phyloP scores from a whole-genome alignment of 805 yeast genomes.

The Wickerhamomyces bovis region DNA sequence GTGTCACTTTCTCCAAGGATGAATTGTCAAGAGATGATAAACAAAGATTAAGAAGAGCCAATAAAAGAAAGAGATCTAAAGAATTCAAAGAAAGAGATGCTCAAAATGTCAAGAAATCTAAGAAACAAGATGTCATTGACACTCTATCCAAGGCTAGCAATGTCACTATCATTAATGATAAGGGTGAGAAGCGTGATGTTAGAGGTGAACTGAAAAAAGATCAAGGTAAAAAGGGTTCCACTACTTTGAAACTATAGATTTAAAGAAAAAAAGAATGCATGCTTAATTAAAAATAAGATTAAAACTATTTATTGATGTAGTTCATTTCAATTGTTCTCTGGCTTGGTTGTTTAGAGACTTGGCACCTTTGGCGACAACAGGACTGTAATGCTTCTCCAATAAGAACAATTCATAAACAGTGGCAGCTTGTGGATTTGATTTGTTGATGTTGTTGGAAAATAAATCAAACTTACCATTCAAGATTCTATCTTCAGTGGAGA shows the following conservation, averaged over 20 bases:
- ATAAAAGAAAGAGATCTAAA: constrained; percentile 73
- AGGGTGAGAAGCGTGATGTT: constrained; percentile 70
- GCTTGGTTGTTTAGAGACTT: constrained; percentile 28
- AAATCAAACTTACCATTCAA: constrained; percentile 72
- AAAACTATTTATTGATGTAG: background rate
- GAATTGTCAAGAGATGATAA: constrained; percentile 83
- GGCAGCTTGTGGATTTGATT: constrained; percentile 83
- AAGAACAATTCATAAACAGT: constrained; percentile 84
- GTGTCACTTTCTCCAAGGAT: constrained; percentile 72
- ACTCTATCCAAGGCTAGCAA: constrained; percentile 69
- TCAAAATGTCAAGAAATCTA: constrained; percentile 41
- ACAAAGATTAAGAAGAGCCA: constrained; percentile 79
- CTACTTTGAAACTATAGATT: constrained; percentile 16
- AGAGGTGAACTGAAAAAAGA: constrained; percentile 58
- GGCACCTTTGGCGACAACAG: constrained; percentile 67
- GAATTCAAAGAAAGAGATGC: constrained; percentile 31
- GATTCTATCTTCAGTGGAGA: constrained; percentile 83
- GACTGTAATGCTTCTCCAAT: constrained; percentile 77
- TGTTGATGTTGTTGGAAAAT: constrained; percentile 60
- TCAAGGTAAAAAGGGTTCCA: constrained; percentile 19
- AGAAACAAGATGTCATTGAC: constrained; percentile 58
- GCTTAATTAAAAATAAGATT: background rate
- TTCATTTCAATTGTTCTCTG: constrained; percentile 8
- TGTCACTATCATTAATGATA: constrained; percentile 68
- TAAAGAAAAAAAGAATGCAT: background rate